Percentiles rank a stretch among this genome's conserved stretches.
phyloP scores from a whole-genome alignment of 2,329 filamentous ascomycete species.

The Xylariales sp. region DNA sequence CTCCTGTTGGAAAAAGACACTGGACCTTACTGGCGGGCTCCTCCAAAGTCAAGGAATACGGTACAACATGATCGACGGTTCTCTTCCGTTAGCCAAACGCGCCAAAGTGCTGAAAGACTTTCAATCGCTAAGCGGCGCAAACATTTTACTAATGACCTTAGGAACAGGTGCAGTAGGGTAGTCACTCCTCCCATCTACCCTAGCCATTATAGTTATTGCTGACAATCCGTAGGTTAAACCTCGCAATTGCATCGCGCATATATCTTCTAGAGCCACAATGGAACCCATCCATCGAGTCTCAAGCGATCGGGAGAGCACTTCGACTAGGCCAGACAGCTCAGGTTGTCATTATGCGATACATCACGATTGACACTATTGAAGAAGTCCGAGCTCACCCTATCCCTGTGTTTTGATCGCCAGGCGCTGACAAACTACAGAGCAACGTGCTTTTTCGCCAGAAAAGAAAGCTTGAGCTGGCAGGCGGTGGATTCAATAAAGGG shows the following conservation, averaged over 20 bases:
- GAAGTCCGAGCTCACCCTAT: slow-evolving; percentile 31
- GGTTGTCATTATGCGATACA: slow-evolving; percentile 45
- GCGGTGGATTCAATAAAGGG: slow-evolving; percentile 12
- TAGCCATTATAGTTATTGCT: slow-evolving; percentile 17
- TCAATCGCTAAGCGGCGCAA: slow-evolving; percentile 9
- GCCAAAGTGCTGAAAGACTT: slow-evolving; percentile 18
- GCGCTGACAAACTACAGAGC: slow-evolving; percentile 13
- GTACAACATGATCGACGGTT: slow-evolving; percentile 47
- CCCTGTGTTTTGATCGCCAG: neutral
- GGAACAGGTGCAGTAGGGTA: slow-evolving; percentile 49
- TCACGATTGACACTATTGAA: slow-evolving; percentile 46
- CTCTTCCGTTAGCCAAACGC: slow-evolving; percentile 37
- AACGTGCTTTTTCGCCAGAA: slow-evolving; percentile 24
- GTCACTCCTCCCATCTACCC: neutral
- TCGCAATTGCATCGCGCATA: slow-evolving; percentile 45
- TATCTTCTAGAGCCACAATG: slow-evolving; percentile 50
- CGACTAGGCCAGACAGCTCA: slow-evolving; percentile 45
- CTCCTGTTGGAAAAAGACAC: slow-evolving; percentile 51
- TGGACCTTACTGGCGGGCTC: slow-evolving; percentile 46
- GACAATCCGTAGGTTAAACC: slow-evolving; percentile 14
- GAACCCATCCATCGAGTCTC: slow-evolving; percentile 49
- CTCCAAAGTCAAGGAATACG: slow-evolving; percentile 40
- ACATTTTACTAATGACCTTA: slow-evolving; percentile 49
- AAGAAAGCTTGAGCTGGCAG: slow-evolving; percentile 21
- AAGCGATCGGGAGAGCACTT: slow-evolving; percentile 46